Evolutionary conservation across 2,329 filamentous ascomycete species (phyloP), one percentile per base, ranked within the genome.

Genomic region (Aspergillus fischeri): DNA sequence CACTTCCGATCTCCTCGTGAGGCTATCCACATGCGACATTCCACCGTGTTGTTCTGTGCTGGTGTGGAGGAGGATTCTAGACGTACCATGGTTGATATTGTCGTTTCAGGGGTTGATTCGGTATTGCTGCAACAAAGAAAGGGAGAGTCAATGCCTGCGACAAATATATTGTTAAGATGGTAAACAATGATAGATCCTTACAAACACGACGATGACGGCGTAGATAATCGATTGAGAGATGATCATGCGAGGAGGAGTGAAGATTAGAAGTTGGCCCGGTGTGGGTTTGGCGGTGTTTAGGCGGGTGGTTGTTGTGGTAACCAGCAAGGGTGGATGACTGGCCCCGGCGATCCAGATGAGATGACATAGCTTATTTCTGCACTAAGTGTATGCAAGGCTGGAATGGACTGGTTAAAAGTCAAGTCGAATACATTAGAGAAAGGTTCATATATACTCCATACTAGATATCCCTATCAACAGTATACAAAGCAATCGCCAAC

Each of bases 291-390:
- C 51, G 41, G 50, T 54, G 42, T 42, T 54, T 27, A 38, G 29
- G 51, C 44, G 28, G 56, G 41, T 51, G 32, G 63, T 65, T 63
- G 63, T 65, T 65, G 63, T 63, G 61, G 63, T 62, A 65, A 65
- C 63, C 50, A 35, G 41, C 41, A 20, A 48, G 44, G 27, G 8
- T 38, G 32, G 32, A 38, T 38, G 32, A 17, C 14, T 38, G 32
- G 17, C 32, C 32, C 14, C 14, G 3, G 14, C 32, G 32, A 38
- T 38, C 32, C 32, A 17, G 32, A 38, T 7, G 32, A 38, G 32
- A 38, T 38, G 32, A 7, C 32, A 38, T 38, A 38, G 32, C 32
- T 38, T 38, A 38, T 38, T 17, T 38, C 14, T 17, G 14, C 14
- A 38, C 32, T 38, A 38, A n/a, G 17, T 17, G 32, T 14, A 35